phyloP scores from a whole-genome alignment of 2,329 filamentous ascomycete genomes.

The Alternaria solani region DNA sequence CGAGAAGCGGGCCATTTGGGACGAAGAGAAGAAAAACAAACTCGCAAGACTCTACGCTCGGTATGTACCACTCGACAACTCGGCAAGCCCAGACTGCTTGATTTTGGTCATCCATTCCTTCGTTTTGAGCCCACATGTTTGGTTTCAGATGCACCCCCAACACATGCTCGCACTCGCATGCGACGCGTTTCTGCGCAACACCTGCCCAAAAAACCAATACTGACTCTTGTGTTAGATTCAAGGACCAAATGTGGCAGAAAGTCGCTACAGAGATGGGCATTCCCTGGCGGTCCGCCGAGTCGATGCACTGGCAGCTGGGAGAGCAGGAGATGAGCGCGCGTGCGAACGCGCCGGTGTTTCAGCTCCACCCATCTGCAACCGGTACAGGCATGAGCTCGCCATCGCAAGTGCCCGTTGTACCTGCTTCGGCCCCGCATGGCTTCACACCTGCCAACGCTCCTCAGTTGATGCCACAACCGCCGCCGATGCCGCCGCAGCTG shows the following conservation, averaged over 20 bases:
- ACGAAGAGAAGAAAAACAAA: conserved; percentile 97
- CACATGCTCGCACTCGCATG: conserved; percentile 6
- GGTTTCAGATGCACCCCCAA: conserved; percentile 7
- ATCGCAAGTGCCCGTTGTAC: conserved; percentile 35
- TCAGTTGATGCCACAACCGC: conserved; percentile 43
- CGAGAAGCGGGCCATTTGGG: conserved; percentile 91
- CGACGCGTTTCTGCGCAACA: conserved; percentile 12
- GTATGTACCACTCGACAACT: conserved; percentile 58
- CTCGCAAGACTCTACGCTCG: conserved; percentile 93
- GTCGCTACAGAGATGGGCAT: conserved; percentile 94
- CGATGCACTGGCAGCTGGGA: conserved; percentile 97
- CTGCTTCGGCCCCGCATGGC: conserved; percentile 40
- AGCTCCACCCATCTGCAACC: conserved; percentile 55
- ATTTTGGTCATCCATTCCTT: conserved; percentile 4
- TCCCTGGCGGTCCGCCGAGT: conserved; percentile 94
- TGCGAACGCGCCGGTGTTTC: conserved; percentile 87
- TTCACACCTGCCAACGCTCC: conserved; percentile 52
- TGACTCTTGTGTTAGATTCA: conserved; percentile 71
- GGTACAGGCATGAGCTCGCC: conserved; percentile 43
- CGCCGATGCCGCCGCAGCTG: conserved; percentile 33
- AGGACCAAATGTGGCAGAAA: conserved; percentile 97
- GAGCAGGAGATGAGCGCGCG: conserved; percentile 93
- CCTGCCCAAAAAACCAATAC: conserved; percentile 15
- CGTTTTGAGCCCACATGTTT: conserved; percentile 14
- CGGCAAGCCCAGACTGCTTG: conserved; percentile 15